Conservation (phyloP, 169 alveolate genomes). For the Plasmodium cynomolgi region DNA sequence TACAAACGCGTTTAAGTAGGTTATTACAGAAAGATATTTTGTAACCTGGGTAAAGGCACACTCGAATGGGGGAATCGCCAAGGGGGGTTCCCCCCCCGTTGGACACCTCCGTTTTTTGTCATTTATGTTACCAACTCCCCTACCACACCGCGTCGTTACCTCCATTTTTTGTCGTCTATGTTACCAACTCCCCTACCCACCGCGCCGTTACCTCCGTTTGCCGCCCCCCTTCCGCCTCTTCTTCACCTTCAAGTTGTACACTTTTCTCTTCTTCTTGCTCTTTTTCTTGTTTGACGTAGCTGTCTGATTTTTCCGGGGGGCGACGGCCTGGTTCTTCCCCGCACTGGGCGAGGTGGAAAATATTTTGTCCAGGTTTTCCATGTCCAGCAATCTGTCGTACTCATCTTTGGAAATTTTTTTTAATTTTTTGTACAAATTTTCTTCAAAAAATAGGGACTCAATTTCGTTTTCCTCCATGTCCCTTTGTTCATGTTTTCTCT, state of each 20-base stretch:
- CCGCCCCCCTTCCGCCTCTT: conserved; percentile 4
- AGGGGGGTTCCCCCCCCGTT: not conserved
- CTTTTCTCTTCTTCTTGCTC: conserved; percentile 31
- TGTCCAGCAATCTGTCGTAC: conserved; percentile 24
- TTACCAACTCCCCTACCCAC: not conserved
- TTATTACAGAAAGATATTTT: not conserved
- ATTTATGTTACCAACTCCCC: not conserved
- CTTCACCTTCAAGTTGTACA: conserved; percentile 39
- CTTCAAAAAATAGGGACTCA: conserved; percentile 56
- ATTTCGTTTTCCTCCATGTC: conserved; percentile 67
- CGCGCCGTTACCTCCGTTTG: not conserved
- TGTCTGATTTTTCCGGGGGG: not conserved
- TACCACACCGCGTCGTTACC: not conserved
- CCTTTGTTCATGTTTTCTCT: conserved; percentile 64
- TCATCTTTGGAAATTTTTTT: conserved; percentile 65
- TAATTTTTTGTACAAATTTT: conserved; percentile 46
- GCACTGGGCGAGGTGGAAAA: conserved; percentile 7
- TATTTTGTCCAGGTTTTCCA: conserved; percentile 38
- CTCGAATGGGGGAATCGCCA: not conserved
- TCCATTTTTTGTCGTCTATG: not conserved
- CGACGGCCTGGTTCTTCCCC: not conserved
- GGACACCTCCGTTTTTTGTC: not conserved
- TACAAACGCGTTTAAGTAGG: not conserved
- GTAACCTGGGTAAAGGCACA: not conserved
- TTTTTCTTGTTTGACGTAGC: not conserved